These are phyloP conservation scores for Saccharomycopsis babjevae DNA, from an alignment of 805 yeast species.

Conservation along the genomic window DNA sequence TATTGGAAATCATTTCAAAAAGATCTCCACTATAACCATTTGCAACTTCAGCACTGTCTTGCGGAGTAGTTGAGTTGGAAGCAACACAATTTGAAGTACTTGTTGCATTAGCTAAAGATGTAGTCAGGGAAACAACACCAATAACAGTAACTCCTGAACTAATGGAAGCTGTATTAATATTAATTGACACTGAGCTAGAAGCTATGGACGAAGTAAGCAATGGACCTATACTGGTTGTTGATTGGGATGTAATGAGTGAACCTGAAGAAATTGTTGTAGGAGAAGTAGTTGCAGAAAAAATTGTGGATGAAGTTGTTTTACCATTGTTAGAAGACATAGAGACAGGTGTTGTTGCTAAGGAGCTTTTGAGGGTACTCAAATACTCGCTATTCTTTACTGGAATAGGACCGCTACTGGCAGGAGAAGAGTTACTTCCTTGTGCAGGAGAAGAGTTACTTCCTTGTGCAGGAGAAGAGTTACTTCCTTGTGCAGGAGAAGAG, in stretches of 20 bases:
- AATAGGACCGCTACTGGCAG: too few species aligned
- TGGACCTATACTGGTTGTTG: slow-evolving; percentile 5
- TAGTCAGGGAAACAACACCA: background rate
- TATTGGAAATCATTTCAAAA: slow-evolving; percentile 32
- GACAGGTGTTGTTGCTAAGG: background rate
- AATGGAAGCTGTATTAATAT: background rate
- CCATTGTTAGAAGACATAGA: background rate
- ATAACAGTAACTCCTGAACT: background rate
- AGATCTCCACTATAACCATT: slow-evolving; percentile 22
- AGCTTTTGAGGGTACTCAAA: background rate
- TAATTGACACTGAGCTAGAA: background rate
- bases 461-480: background rate
- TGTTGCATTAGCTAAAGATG: background rate
- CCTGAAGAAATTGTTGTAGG: slow-evolving; percentile 9
- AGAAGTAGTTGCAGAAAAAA: slow-evolving; percentile 2
- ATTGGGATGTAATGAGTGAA: background rate
- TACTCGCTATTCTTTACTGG: background rate
- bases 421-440: background rate
- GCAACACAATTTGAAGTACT: background rate
- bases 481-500: background rate
- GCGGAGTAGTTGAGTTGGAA: background rate
- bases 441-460: background rate
- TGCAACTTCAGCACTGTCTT: background rate
- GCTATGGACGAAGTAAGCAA: slow-evolving; percentile 1
- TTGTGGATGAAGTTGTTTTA: slow-evolving; percentile 10